Evolutionary conservation across 495 filamentous ascomycete species (phyloP), one percentile per base, ranked within the genome.

Genomic region (Aspergillus olivimuriae): DNA sequence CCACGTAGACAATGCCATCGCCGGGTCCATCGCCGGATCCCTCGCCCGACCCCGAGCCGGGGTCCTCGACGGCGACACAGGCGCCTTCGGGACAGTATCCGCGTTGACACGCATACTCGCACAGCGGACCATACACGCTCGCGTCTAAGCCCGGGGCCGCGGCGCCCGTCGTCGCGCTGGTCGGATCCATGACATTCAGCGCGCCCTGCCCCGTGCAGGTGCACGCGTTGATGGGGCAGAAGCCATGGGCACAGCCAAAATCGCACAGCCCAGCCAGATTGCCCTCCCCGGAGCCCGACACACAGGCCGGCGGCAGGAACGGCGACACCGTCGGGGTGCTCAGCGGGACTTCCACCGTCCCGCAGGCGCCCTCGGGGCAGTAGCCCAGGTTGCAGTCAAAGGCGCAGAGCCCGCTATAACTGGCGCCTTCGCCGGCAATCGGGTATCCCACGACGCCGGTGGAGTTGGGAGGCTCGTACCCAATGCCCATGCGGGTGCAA

Each of bases 1-100:
- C 51, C 2, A 55, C 50, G 33, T 47, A 55, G n/a, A 57, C 36
- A 12, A 23, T 19, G n/a, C n/a, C n/a, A n/a, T n/a, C n/a, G n/a
- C n/a, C n/a, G n/a, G n/a, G n/a, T 1, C 22, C 39, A 4, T 20
- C 43, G 17, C 24, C 20, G 22, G 30, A 19, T 1, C 2, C 21
- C 9, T 24, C 22, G 11, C 17, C 14, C 11, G 33, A 18, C 9
- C 10, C 18, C 7, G 31, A 33, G n/a, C 16, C 12, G 4, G 34
- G 20, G 11, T 14, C 9, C 4, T 20, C 12, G n/a, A 31, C 34
- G 17, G n/a, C n/a, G n/a, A n/a, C n/a, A n/a, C 44, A 47, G 11
- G 28, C 36, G 1, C 17, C 17, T 11, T 24, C 20, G 24, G 24
- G 24, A 28, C 24, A 28, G 24, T 28, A 28, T 5, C 24, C 24